These are phyloP conservation scores for Talaromyces proteolyticus DNA, from an alignment of 495 filamentous ascomycete genomes.

Conservation along the genomic window DNA sequence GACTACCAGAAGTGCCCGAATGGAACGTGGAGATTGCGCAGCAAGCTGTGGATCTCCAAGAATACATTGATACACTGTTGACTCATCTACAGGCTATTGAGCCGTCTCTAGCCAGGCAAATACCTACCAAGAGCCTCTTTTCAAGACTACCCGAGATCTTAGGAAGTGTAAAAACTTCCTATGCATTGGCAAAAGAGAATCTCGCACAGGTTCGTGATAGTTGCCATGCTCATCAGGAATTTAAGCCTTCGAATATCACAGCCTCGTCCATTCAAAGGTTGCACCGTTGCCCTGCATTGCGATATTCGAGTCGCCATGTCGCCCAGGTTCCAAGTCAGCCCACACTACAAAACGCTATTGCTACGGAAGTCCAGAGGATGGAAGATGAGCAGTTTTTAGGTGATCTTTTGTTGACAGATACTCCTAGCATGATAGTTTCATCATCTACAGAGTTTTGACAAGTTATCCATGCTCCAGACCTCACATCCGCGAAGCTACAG, in stretches of 20 bases:
- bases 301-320: constrained; percentile 1
- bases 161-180: constrained; percentile 11
- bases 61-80: neutral
- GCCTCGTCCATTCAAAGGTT: neutral
- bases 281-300: constrained; percentile 1
- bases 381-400: constrained; percentile 8
- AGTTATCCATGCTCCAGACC: too few relatives aligned
- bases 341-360: constrained; percentile 9
- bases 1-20: constrained; percentile 9
- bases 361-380: constrained; percentile 9
- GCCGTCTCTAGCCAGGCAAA: constrained; percentile 2
- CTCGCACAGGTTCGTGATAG: constrained; percentile 1
- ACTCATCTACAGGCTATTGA: constrained; percentile 4
- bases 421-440: too few relatives aligned
- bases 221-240: constrained; percentile 7
- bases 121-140: constrained; percentile 12
- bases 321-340: constrained; percentile 1
- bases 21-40: constrained; percentile 11
- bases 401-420: constrained; percentile 7
- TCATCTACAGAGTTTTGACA: too few relatives aligned
- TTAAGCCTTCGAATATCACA: neutral
- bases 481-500: too few relatives aligned
- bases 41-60: constrained; percentile 5
- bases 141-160: constrained; percentile 11
- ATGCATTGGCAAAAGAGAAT: constrained; percentile 8